phyloP scores from a whole-genome alignment of 768 basidiomycete species.

The Boletellus sp. region DNA sequence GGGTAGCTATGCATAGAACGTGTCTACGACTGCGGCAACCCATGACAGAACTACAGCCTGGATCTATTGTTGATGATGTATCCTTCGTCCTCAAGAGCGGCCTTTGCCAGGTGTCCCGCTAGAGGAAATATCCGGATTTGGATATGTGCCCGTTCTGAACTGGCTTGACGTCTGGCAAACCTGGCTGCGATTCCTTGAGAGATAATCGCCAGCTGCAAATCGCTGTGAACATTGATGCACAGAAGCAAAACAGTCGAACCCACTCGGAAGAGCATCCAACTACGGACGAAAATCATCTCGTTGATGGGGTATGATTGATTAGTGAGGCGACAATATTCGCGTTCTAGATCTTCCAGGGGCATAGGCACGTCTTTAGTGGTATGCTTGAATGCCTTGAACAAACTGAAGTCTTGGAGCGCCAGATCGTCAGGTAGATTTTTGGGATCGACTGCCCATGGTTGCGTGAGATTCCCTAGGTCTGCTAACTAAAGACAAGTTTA shows the following conservation, averaged over 20 bases:
- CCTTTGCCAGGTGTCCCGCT: slow-evolving; percentile 61
- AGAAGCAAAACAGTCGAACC: slow-evolving; percentile 12
- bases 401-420: slow-evolving; percentile 8
- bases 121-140: slow-evolving; percentile 48
- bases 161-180: slow-evolving; percentile 81
- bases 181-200: slow-evolving; percentile 89
- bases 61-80: slow-evolving; percentile 20
- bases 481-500: slow-evolving; percentile 51
- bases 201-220: slow-evolving; percentile 66
- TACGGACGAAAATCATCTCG: slow-evolving; percentile 76
- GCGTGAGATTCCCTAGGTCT: slow-evolving; percentile 86
- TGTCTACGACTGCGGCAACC: not conserved
- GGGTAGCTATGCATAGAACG: slow-evolving; percentile 8
- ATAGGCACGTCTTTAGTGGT: slow-evolving; percentile 54
- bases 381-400: slow-evolving; percentile 64
- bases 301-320: slow-evolving; percentile 68
- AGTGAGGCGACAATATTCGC: slow-evolving; percentile 71
- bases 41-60: slow-evolving; percentile 22
- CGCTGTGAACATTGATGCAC: slow-evolving; percentile 2
- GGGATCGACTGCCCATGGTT: slow-evolving; percentile 69
- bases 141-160: slow-evolving; percentile 69
- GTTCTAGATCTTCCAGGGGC: slow-evolving; percentile 67
- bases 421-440: slow-evolving; percentile 33
- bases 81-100: slow-evolving; percentile 55
- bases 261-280: slow-evolving; percentile 85